A percentile compares a stretch with the other conserved stretches of the same genome.
Conservation (phyloP, 108 stramenopile species). For the Aureococcus anophagefferens region DNA sequence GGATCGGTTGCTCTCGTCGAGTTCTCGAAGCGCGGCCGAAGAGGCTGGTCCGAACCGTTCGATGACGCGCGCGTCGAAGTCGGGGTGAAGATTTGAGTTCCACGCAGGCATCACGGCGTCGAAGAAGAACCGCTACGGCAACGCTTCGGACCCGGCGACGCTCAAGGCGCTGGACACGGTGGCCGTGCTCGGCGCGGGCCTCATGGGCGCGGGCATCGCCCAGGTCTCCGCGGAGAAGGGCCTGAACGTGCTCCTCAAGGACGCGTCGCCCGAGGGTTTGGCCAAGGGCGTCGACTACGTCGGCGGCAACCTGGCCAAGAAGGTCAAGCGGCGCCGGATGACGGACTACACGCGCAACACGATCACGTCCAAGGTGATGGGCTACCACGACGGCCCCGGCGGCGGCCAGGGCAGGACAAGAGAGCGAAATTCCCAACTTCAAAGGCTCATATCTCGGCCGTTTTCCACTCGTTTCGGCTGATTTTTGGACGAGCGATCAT, state of each 20-base stretch:
- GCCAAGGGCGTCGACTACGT: too few species aligned
- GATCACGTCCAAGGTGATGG: too few species aligned
- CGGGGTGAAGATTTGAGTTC: too few species aligned
- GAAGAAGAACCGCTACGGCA: slow-evolving; percentile 86
- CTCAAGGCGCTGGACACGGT: not conserved
- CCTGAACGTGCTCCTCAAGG: slow-evolving; percentile 59
- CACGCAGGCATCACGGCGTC: slow-evolving; percentile 45
- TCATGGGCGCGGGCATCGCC: slow-evolving; percentile 95
- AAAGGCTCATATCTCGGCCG: too few species aligned
- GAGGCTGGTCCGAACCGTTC: too few species aligned
- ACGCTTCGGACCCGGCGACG: slow-evolving; percentile 30
- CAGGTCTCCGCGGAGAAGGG: slow-evolving; percentile 77
- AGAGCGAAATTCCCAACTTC: slow-evolving; percentile 6
- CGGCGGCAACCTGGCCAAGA: slow-evolving; percentile 27
- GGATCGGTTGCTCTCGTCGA: too few species aligned
- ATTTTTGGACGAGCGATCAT: too few species aligned
- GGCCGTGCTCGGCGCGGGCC: slow-evolving; percentile 43
- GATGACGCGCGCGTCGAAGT: too few species aligned
- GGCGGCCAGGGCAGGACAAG: slow-evolving; percentile 6
- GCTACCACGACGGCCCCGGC: too few species aligned
- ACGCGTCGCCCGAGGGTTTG: slow-evolving; percentile 42
- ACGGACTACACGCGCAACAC: not conserved
- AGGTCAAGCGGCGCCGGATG: slow-evolving; percentile 45
- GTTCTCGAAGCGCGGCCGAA: too few species aligned
- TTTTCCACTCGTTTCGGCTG: too few species aligned